Conservation (phyloP, 805 yeast species). For the Candida pseudoglaebosa region DNA sequence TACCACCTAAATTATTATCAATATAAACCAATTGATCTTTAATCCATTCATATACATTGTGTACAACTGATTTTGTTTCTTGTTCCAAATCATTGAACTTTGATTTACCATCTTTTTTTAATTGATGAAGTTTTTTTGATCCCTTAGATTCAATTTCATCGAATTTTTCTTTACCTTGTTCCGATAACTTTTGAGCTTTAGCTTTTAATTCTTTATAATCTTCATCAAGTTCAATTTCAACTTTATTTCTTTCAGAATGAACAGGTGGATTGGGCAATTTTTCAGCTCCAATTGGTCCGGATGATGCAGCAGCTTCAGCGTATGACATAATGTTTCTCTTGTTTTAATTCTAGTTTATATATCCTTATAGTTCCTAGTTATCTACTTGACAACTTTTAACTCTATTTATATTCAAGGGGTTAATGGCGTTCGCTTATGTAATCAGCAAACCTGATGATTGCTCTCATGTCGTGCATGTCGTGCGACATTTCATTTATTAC, state of each 20-base stretch:
- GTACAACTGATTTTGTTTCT: constrained; percentile 17
- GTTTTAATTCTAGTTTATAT: no score
- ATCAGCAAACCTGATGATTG: background rate
- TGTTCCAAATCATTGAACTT: constrained; percentile 20
- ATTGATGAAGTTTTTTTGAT: constrained; percentile 12
- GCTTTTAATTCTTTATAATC: constrained; percentile 12
- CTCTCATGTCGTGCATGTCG: constrained; percentile 1
- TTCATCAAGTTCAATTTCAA: constrained; percentile 8
- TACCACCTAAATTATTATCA: constrained; percentile 10
- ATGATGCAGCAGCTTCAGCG: constrained; percentile 41
- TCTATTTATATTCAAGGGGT: background rate
- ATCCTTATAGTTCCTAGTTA: no score
- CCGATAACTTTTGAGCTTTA: constrained; percentile 10
- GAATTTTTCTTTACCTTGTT: constrained; percentile 1
- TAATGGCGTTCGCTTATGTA: background rate
- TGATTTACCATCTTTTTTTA: constrained; percentile 21
- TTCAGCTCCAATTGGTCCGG: constrained; percentile 32
- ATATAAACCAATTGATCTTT: constrained; percentile 12
- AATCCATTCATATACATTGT: constrained; percentile 13
- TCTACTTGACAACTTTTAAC: no score
- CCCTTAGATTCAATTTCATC: background rate
- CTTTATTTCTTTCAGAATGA: constrained; percentile 13
- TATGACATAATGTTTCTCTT: constrained; percentile 21
- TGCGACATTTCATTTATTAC: background rate
- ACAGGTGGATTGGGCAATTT: constrained; percentile 27